Percentiles rank a stretch among this genome's conserved stretches.
Conservation (phyloP, 768 basidiomycete species). For the Nidularia pulvinata region DNA sequence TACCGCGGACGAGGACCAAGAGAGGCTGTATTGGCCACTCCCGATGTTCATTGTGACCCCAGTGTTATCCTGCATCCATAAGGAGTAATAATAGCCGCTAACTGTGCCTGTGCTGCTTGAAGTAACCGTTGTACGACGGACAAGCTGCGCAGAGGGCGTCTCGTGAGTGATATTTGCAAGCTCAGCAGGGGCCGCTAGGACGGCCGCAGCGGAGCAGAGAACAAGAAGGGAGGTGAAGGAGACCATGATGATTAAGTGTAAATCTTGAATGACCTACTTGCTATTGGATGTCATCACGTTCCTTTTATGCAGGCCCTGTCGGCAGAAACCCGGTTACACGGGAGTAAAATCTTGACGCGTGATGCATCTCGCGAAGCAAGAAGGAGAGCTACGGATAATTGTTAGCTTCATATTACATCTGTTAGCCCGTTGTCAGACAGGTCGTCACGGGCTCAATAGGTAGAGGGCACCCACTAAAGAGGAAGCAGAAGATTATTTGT, state of each 20-base stretch:
- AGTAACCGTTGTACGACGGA: neutral
- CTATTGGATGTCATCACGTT: neutral
- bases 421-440: neutral
- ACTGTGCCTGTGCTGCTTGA: neutral
- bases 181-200: neutral
- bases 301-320: neutral
- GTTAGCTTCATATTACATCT: too few relatives aligned
- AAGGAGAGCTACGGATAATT: neutral
- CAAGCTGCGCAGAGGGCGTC: neutral
- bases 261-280: neutral
- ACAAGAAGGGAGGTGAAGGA: conserved; percentile 1
- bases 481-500: neutral
- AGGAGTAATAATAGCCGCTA: neutral
- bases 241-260: neutral
- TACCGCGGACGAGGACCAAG: neutral
- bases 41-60: conserved; percentile 1
- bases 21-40: neutral
- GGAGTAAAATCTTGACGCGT: neutral
- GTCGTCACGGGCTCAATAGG: neutral
- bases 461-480: neutral
- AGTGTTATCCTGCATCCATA: neutral
- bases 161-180: neutral
- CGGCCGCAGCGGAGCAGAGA: neutral
- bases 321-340: neutral
- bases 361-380: neutral